phyloP scores from a whole-genome alignment of 1,284 basidiomycete species.

The Ceratobasidium sp. region DNA sequence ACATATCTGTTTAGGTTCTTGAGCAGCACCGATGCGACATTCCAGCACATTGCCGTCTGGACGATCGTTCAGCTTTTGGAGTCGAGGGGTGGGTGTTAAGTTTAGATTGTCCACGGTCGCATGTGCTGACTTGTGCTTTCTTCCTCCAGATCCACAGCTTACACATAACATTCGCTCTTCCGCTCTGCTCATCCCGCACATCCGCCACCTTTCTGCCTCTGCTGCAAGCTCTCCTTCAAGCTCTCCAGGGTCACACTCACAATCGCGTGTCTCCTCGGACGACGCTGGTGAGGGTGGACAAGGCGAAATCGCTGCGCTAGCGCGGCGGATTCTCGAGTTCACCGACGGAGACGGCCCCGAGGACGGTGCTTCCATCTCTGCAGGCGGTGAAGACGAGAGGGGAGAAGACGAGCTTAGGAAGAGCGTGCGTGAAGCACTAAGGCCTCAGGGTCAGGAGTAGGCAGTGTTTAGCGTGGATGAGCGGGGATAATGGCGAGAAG shows the following conservation, averaged over 20 bases:
- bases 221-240: conserved; percentile 76
- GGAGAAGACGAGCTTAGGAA: conserved; percentile 80
- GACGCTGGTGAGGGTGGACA: conserved; percentile 78
- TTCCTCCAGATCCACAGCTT: conserved; percentile 77
- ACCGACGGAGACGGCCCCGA: conserved; percentile 75
- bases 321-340: conserved; percentile 85
- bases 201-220: conserved; percentile 81
- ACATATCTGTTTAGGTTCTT: conserved; percentile 95
- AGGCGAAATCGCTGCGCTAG: conserved; percentile 87
- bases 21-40: conserved; percentile 94
- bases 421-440: conserved; percentile 82
- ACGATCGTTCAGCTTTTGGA: conserved; percentile 97
- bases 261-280: conserved; percentile 74
- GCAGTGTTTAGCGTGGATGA: neutral
- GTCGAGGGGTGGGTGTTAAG: conserved; percentile 73
- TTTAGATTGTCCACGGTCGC: conserved; percentile 14
- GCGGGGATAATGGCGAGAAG: conserved; percentile 1
- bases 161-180: conserved; percentile 90
- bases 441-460: conserved; percentile 23
- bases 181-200: conserved; percentile 81
- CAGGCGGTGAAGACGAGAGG: conserved; percentile 49
- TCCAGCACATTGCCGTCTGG: conserved; percentile 99
- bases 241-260: conserved; percentile 74
- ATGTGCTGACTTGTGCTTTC: conserved; percentile 41
- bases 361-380: conserved; percentile 63